These are phyloP conservation scores for Colletotrichum simmondsii DNA, from an alignment of 2,329 filamentous ascomycete genomes.

Conservation along the genomic window DNA sequence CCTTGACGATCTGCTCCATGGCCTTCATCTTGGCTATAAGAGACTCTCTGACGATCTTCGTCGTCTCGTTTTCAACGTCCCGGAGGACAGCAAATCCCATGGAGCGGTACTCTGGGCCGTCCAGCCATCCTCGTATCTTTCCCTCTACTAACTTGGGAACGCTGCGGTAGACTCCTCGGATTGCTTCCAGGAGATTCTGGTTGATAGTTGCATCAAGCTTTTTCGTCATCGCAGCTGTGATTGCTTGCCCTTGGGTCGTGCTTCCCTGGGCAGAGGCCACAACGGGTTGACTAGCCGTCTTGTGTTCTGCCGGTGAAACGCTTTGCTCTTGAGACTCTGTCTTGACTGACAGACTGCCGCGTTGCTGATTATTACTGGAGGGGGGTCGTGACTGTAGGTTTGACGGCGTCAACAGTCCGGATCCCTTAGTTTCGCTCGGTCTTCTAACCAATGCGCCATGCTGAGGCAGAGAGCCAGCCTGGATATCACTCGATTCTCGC, in stretches of 20 bases:
- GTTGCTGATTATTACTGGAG: background rate
- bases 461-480: background rate
- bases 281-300: background rate
- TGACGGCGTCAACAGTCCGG: background rate
- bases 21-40: background rate
- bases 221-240: background rate
- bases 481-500: background rate
- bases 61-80: background rate
- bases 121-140: background rate
- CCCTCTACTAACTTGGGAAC: background rate
- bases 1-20: background rate
- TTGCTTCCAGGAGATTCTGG: background rate
- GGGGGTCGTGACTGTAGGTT: background rate
- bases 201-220: background rate
- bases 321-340: background rate
- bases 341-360: background rate
- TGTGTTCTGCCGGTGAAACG: background rate
- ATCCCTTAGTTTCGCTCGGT: background rate
- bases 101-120: background rate
- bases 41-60: background rate
- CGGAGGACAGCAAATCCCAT: background rate
- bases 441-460: background rate
- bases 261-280: background rate
- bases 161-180: background rate
- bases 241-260: background rate